A percentile compares a stretch with the other conserved stretches of the same genome.
Evolutionary conservation across 768 basidiomycete species (phyloP).

Genomic region (Termitomyces sp.): DNA sequence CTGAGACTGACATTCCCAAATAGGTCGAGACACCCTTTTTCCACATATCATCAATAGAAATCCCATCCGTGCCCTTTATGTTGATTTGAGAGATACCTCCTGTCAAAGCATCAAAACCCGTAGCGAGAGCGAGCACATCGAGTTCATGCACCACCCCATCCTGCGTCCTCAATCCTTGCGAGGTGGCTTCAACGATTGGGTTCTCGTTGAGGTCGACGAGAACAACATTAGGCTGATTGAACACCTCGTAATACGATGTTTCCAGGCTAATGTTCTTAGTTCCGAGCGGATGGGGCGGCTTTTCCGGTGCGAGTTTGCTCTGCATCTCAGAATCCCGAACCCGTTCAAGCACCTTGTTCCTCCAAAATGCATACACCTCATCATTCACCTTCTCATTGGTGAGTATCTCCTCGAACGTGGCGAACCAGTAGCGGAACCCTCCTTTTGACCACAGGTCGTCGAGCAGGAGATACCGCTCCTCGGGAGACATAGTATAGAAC

Average conservation of each 20-base stretch:
- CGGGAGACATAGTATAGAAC: conserved; percentile 15
- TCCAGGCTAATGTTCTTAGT: conserved; percentile 22
- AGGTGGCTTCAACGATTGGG: conserved; percentile 19
- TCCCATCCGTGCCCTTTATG: conserved; percentile 21
- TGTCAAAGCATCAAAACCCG: conserved; percentile 25
- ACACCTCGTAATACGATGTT: conserved; percentile 24
- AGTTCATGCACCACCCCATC: conserved; percentile 22
- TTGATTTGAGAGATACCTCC: conserved; percentile 23
- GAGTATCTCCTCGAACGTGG: conserved; percentile 17
- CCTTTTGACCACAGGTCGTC: conserved; percentile 23
- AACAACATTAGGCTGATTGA: conserved; percentile 24
- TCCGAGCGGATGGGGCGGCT: conserved; percentile 24
- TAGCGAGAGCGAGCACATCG: conserved; percentile 23
- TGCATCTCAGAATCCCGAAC: conserved; percentile 20
- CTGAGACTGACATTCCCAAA: conserved; percentile 20
- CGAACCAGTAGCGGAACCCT: conserved; percentile 21
- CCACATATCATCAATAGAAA: conserved; percentile 23
- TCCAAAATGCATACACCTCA: conserved; percentile 24
- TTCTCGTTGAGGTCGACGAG: conserved; percentile 22
- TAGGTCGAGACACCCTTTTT: conserved; percentile 19
- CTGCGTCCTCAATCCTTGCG: conserved; percentile 19
- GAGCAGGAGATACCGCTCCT: conserved; percentile 22
- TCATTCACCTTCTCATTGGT: conserved; percentile 18
- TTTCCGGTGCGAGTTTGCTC: conserved; percentile 23
- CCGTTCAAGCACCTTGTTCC: conserved; percentile 20